Evolutionary conservation across 768 basidiomycete species (phyloP).

Genomic region (Cubamyces sp.): DNA sequence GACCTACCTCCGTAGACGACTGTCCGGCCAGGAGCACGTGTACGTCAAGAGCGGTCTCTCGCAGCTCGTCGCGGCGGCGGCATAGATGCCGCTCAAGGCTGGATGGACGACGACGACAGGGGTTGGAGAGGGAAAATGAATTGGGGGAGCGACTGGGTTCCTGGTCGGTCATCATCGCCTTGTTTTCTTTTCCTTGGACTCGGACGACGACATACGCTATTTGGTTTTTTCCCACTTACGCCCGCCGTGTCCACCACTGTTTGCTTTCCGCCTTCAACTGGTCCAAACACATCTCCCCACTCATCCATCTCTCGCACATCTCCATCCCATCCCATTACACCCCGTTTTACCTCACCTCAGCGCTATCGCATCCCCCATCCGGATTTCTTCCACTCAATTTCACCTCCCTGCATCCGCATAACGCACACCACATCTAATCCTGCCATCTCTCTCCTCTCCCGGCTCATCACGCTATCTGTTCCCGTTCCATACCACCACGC

Average conservation of each 20-base stretch:
- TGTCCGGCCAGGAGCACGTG: constrained; percentile 37
- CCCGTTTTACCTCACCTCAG: background rate
- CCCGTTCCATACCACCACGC: background rate
- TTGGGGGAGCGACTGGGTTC: background rate
- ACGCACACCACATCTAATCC: background rate
- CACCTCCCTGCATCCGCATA: background rate
- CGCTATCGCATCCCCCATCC: background rate
- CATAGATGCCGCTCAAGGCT: constrained; percentile 15
- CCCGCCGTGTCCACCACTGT: background rate
- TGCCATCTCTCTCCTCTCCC: background rate
- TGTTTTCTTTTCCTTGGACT: background rate
- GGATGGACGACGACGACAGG: background rate
- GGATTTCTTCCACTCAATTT: background rate
- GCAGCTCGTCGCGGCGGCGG: constrained; percentile 52
- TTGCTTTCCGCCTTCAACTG: background rate
- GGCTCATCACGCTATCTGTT: background rate
- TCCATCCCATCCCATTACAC: background rate
- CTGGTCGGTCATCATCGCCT: constrained; percentile 1
- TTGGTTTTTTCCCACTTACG: background rate
- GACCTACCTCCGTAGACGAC: constrained; percentile 39
- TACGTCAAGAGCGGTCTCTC: constrained; percentile 61
- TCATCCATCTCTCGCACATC: background rate
- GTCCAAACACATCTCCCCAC: background rate
- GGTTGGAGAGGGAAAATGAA: background rate
- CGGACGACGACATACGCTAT: constrained; percentile 11